Evolutionary conservation across 192 early-diverging fungal genomes (phyloP).

Genomic region (Dissophora ornata): DNA sequence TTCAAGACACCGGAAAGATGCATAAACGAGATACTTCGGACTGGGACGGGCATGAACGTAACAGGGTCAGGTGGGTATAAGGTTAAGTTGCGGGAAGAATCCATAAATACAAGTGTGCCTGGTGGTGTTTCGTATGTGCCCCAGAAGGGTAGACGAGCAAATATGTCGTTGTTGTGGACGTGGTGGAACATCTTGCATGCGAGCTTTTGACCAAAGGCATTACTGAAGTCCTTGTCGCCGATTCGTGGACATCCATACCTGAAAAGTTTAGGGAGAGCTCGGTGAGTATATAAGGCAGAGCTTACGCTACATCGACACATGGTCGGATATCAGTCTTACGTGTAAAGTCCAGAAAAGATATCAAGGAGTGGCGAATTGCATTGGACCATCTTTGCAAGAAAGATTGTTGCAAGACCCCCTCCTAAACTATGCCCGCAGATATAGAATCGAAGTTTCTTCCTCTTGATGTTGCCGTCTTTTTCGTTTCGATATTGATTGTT

Average conservation of each 20-base stretch:
- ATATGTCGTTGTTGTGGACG: conserved; percentile 64
- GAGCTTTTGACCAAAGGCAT: conserved; percentile 56
- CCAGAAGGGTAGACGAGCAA: conserved; percentile 52
- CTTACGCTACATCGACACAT: too few species aligned
- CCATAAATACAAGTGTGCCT: conserved; percentile 67
- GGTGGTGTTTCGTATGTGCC: conserved; percentile 60
- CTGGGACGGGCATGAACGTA: conserved; percentile 60
- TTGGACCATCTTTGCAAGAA: conserved; percentile 65
- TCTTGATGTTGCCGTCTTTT: conserved; percentile 26
- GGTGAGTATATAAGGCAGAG: too few species aligned
- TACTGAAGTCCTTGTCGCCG: conserved; percentile 63
- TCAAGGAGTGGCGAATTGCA: conserved; percentile 59
- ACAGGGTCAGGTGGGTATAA: conserved; percentile 65
- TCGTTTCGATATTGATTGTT: conserved; percentile 42
- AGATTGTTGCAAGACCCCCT: conserved; percentile 61
- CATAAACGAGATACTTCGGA: conserved; percentile 62
- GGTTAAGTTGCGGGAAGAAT: conserved; percentile 56
- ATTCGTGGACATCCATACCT: conserved; percentile 62
- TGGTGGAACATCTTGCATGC: conserved; percentile 68
- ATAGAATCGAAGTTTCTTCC: conserved; percentile 59
- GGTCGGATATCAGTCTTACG: conserved; percentile 24
- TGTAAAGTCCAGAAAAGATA: conserved; percentile 65
- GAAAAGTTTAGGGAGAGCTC: too few species aligned
- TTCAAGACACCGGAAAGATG: conserved; percentile 66
- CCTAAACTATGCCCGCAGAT: conserved; percentile 67